Conservation (phyloP, 208 protist genomes). For the Crithidia mellificae region DNA sequence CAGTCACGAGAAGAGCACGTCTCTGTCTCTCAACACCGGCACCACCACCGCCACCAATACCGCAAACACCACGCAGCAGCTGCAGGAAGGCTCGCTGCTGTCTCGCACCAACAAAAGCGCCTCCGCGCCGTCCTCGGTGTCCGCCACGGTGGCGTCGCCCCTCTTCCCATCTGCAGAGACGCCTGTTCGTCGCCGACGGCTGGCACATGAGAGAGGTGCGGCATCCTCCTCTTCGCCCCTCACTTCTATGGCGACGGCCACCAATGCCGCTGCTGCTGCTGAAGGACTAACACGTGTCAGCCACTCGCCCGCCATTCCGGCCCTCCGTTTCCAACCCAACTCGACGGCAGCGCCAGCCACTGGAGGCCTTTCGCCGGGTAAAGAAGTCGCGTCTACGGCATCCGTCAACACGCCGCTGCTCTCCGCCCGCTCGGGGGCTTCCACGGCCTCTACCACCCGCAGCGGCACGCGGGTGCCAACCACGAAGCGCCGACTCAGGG, state of each 20-base stretch:
- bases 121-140: not conserved
- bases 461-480: not conserved
- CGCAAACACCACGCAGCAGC: not conserved
- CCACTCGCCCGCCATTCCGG: not conserved
- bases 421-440: not conserved
- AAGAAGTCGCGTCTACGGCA: not conserved
- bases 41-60: not conserved
- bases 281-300: not conserved
- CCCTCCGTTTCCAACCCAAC: not conserved
- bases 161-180: not conserved
- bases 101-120: not conserved
- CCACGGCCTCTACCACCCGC: not conserved
- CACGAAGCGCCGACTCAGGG: slow-evolving; percentile 10
- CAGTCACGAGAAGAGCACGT: not conserved
- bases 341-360: not conserved
- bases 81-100: not conserved
- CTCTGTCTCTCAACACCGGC: no score
- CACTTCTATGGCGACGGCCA: no score
- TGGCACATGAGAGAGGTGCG: no score
- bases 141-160: not conserved
- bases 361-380: no score
- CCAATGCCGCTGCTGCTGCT: not conserved
- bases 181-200: no score
- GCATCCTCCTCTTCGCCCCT: no score
- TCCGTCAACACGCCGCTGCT: not conserved